phyloP scores from a whole-genome alignment of 1,284 basidiomycete genomes.

The Apiotrichum siamense region DNA sequence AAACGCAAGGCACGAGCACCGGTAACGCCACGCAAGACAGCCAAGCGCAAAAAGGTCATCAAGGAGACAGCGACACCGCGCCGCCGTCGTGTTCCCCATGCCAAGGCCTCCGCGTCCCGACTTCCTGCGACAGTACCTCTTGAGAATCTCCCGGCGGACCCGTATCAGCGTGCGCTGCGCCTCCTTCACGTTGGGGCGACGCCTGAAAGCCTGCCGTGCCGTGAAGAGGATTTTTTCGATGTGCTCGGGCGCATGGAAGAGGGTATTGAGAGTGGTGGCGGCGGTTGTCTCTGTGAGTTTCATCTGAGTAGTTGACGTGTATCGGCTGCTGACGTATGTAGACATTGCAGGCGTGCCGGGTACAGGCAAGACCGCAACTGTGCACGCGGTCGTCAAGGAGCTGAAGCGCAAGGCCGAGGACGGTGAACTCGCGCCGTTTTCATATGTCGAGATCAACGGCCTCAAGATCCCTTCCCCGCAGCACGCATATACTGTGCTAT shows the following conservation, averaged over 20 bases:
- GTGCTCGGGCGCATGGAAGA: conserved; percentile 75
- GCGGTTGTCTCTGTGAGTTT: conserved; percentile 84
- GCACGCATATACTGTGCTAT: conserved; percentile 79
- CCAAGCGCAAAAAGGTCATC: neutral
- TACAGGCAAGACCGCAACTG: conserved; percentile 97
- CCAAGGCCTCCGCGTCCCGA: conserved; percentile 28
- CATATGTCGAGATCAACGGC: conserved; percentile 97
- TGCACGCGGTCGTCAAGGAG: conserved; percentile 83
- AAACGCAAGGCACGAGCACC: neutral
- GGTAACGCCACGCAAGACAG: neutral
- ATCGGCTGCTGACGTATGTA: conserved; percentile 46
- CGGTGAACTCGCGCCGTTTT: conserved; percentile 83
- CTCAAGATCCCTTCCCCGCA: conserved; percentile 83
- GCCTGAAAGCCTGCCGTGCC: conserved; percentile 82
- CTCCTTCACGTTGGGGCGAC: conserved; percentile 88
- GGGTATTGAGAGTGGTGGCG: conserved; percentile 83
- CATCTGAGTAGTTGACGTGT: neutral
- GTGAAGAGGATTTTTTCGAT: conserved; percentile 77
- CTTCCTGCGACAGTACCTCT: conserved; percentile 28
- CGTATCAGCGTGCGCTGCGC: conserved; percentile 78
- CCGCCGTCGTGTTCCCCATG: conserved; percentile 26
- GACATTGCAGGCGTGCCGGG: conserved; percentile 97
- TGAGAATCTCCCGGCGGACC: conserved; percentile 58
- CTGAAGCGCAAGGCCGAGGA: conserved; percentile 77
- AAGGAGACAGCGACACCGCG: neutral